Percentiles rank a stretch among this genome's conserved stretches.
These are phyloP conservation scores for Darksidea phi DNA, from an alignment of 495 filamentous ascomycete species.

Conservation along the genomic window DNA sequence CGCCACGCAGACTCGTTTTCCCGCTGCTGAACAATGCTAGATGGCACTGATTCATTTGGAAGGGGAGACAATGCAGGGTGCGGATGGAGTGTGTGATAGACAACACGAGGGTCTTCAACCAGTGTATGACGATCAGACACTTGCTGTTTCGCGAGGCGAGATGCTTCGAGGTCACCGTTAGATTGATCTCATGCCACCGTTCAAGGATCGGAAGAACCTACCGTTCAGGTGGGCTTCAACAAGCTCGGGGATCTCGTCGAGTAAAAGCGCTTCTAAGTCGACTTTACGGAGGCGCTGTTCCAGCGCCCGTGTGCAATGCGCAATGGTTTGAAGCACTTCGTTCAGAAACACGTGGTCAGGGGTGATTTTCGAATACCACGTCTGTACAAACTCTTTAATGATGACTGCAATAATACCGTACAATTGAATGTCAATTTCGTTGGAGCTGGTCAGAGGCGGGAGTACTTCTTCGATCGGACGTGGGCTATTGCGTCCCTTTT, in stretches of 20 bases:
- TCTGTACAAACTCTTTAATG: constrained; percentile 80
- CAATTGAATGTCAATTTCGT: constrained; percentile 86
- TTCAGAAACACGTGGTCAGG: constrained; percentile 81
- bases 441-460: constrained; percentile 87
- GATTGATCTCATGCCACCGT: constrained; percentile 11
- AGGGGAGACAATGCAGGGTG: constrained; percentile 77
- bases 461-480: constrained; percentile 73
- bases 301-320: constrained; percentile 80
- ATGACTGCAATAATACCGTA: constrained; percentile 89
- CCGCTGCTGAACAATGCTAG: constrained; percentile 57
- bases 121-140: constrained; percentile 55
- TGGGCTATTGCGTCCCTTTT: constrained; percentile 45
- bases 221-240: constrained; percentile 77
- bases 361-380: constrained; percentile 91
- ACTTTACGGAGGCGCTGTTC: constrained; percentile 80
- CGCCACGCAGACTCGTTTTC: constrained; percentile 79
- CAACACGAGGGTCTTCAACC: constrained; percentile 58
- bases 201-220: constrained; percentile 48
- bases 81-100: constrained; percentile 83
- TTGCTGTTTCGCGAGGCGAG: constrained; percentile 45
- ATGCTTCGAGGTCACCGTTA: constrained; percentile 38
- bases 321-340: constrained; percentile 84
- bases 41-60: constrained; percentile 55
- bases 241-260: constrained; percentile 86
- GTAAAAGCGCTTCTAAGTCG: constrained; percentile 74